Evolutionary conservation across 2,329 filamentous ascomycete genomes (phyloP).

Genomic region (Calonectria fujianensis): DNA sequence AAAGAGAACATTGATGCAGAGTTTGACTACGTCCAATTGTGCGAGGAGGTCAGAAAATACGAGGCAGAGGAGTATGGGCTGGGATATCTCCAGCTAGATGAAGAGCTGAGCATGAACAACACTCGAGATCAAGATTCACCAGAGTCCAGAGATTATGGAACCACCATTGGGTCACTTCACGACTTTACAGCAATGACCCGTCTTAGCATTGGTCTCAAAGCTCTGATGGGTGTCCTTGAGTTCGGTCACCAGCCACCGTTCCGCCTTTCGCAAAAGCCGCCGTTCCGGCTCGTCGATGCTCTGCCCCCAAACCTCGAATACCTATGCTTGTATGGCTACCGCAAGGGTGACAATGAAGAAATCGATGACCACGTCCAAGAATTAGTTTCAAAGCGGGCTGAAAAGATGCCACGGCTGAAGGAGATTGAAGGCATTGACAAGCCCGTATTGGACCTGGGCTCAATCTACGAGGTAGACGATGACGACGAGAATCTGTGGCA

Average conservation of each 20-base stretch:
- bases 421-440: conserved; percentile 28
- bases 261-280: conserved; percentile 11
- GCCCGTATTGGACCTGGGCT: conserved; percentile 26
- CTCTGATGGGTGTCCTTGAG: background rate
- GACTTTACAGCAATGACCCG: conserved; percentile 32
- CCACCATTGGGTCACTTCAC: conserved; percentile 31
- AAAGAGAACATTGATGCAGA: background rate
- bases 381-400: conserved; percentile 25
- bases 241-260: background rate
- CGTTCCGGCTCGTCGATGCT: conserved; percentile 36
- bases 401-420: background rate
- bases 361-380: conserved; percentile 36
- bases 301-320: conserved; percentile 37
- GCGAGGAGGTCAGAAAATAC: background rate
- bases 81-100: conserved; percentile 28
- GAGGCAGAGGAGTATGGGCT: background rate
- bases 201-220: conserved; percentile 24
- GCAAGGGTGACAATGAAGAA: conserved; percentile 13
- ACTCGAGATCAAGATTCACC: conserved; percentile 6
- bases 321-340: conserved; percentile 37
- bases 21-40: background rate
- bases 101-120: conserved; percentile 1
- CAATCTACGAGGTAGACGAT: background rate
- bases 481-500: conserved; percentile 31
- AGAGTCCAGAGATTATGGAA: conserved; percentile 20